Evolutionary conservation across 2,329 filamentous ascomycete species (phyloP).

Genomic region (Penicillium sclerotigenum): DNA sequence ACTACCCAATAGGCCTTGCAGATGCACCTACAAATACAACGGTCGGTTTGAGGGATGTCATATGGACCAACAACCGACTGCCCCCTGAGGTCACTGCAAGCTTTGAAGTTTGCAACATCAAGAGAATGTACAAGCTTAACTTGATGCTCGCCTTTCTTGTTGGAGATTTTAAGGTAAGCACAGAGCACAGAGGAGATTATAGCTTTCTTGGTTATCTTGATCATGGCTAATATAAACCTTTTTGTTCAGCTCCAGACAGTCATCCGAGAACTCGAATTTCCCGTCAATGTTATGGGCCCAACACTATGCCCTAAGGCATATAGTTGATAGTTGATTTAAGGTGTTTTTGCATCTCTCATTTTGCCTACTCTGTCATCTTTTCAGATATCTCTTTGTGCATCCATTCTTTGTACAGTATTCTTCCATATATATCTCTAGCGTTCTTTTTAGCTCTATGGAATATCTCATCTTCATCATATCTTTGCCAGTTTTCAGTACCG

Average conservation of each 20-base stretch:
- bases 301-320: neutral
- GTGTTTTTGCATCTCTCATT: neutral
- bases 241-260: neutral
- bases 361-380: neutral
- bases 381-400: neutral
- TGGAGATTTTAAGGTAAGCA: conserved; percentile 7
- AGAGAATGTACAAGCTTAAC: conserved; percentile 13
- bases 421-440: neutral
- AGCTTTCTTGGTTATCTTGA: neutral
- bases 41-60: neutral
- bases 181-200: neutral
- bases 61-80: conserved; percentile 3
- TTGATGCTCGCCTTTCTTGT: conserved; percentile 14
- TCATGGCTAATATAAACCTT: neutral
- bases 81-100: conserved; percentile 10
- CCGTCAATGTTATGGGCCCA: conserved; percentile 10
- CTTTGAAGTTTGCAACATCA: conserved; percentile 21
- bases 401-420: neutral
- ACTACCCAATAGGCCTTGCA: neutral
- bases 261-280: conserved; percentile 17
- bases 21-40: neutral
- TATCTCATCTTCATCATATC: neutral
- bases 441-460: neutral
- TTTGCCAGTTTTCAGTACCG: neutral
- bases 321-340: neutral